Percentiles rank a stretch among this genome's conserved stretches.
Conservation (phyloP, 352 stramenopile species). For the Globisporangium cylindrosporum region DNA sequence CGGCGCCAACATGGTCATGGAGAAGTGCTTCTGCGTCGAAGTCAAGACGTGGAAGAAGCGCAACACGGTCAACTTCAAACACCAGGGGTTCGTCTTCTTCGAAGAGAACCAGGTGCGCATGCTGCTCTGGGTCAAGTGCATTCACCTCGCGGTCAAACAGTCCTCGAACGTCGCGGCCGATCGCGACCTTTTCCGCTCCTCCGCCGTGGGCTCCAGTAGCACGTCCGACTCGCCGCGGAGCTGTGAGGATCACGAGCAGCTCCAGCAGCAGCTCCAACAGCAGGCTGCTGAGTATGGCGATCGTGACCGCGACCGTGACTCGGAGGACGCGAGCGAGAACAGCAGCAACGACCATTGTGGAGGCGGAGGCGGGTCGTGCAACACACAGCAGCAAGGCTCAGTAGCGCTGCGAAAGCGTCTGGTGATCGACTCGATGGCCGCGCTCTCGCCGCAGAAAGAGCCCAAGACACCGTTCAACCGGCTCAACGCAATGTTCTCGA, state of each 20-base stretch:
- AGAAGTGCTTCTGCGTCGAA: slow-evolving; percentile 77
- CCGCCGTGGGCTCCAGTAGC: slow-evolving; percentile 13
- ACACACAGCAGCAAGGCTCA: not conserved
- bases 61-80: slow-evolving; percentile 49
- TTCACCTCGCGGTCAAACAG: slow-evolving; percentile 62
- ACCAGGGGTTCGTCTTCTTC: slow-evolving; percentile 71
- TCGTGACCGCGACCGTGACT: slow-evolving; percentile 18
- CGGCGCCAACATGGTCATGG: slow-evolving; percentile 61
- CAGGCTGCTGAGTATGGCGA: slow-evolving; percentile 13
- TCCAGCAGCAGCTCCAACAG: not conserved
- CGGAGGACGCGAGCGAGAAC: not conserved
- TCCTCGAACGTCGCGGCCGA: slow-evolving; percentile 28
- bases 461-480: slow-evolving; percentile 25
- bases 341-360: not conserved
- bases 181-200: slow-evolving; percentile 39
- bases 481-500: slow-evolving; percentile 32
- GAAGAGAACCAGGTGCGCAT: slow-evolving; percentile 67
- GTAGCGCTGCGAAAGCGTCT: slow-evolving; percentile 25
- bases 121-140: slow-evolving; percentile 76
- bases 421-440: slow-evolving; percentile 26
- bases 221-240: slow-evolving; percentile 7
- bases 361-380: not conserved
- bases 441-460: slow-evolving; percentile 1
- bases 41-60: slow-evolving; percentile 72
- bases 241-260: slow-evolving; percentile 11